phyloP scores from a whole-genome alignment of 2,329 filamentous ascomycete species.

The Parafenestella ontariensis region DNA sequence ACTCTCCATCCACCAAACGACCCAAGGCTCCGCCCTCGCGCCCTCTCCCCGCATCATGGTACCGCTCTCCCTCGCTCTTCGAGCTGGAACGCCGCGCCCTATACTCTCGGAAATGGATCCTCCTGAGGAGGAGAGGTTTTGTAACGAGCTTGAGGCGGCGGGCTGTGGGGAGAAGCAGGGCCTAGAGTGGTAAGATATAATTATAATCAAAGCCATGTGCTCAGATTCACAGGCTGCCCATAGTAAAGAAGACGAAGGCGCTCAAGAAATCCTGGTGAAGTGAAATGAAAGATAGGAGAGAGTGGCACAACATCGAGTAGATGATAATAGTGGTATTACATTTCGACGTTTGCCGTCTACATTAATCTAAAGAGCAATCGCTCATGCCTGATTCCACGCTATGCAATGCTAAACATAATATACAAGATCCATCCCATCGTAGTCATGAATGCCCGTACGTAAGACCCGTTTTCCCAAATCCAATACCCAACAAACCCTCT shows the following conservation, averaged over 20 bases:
- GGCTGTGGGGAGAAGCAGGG: too few species aligned
- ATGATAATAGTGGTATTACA: not conserved
- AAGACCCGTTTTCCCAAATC: not conserved
- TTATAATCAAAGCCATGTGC: too few species aligned
- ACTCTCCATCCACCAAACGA: not conserved
- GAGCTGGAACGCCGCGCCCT: not conserved
- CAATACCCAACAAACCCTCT: not conserved
- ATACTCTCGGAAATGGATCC: not conserved
- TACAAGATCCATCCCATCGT: not conserved
- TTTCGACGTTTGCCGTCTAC: not conserved
- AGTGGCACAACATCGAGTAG: too few species aligned
- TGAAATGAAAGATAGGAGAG: not conserved
- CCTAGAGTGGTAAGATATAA: too few species aligned
- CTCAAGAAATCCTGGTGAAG: too few species aligned
- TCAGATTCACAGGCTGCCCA: too few species aligned
- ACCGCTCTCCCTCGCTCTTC: not conserved
- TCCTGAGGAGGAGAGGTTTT: too few species aligned
- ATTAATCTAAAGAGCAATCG: constrained; percentile 1
- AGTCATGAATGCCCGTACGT: not conserved
- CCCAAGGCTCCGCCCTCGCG: not conserved
- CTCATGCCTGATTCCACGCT: not conserved
- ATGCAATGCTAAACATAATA: not conserved
- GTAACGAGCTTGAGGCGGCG: too few species aligned
- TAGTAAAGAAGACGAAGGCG: too few species aligned
- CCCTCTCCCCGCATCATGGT: not conserved